Conservation (phyloP, 2,329 filamentous ascomycete genomes). For the Lecanoromycetidae sp. region DNA sequence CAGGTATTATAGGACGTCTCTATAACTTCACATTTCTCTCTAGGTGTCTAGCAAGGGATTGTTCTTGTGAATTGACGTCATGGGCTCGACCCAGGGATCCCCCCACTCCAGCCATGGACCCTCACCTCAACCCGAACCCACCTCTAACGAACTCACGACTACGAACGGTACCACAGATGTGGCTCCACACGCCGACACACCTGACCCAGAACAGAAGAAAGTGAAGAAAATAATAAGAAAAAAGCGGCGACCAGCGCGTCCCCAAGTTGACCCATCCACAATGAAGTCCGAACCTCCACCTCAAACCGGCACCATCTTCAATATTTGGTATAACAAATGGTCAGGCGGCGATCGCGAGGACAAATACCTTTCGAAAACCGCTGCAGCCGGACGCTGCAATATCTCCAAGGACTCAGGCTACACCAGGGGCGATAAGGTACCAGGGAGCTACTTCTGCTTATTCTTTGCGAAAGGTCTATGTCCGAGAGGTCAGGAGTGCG, state of each 20-base stretch:
- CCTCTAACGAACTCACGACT: conserved; percentile 21
- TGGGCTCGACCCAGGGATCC: too few relatives aligned
- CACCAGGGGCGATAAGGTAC: conserved; percentile 62
- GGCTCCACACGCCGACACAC: conserved; percentile 19
- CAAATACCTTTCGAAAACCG: conserved; percentile 71
- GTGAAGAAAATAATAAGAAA: conserved; percentile 86
- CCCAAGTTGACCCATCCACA: conserved; percentile 75
- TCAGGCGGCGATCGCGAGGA: conserved; percentile 88
- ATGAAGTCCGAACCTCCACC: conserved; percentile 75
- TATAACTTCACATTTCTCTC: too few relatives aligned
- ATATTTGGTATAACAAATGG: conserved; percentile 99
- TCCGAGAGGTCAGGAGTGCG: conserved; percentile 82
- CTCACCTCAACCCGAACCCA: conserved; percentile 17
- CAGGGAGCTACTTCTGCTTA: conserved; percentile 82
- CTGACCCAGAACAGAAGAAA: conserved; percentile 39
- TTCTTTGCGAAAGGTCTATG: conserved; percentile 76
- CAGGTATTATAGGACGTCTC: too few relatives aligned
- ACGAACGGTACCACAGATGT: conserved; percentile 21
- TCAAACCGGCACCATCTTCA: conserved; percentile 91
- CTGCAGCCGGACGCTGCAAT: conserved; percentile 77
- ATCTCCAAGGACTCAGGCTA: conserved; percentile 68
- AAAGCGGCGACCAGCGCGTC: conserved; percentile 78
- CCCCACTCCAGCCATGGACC: not conserved
- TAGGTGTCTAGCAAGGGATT: too few relatives aligned
- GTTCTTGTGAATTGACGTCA: too few relatives aligned